Evolutionary conservation across 2,329 filamentous ascomycete species (phyloP), one percentile per base, ranked within the genome.

Genomic region (Cytospora paraplurivora): DNA sequence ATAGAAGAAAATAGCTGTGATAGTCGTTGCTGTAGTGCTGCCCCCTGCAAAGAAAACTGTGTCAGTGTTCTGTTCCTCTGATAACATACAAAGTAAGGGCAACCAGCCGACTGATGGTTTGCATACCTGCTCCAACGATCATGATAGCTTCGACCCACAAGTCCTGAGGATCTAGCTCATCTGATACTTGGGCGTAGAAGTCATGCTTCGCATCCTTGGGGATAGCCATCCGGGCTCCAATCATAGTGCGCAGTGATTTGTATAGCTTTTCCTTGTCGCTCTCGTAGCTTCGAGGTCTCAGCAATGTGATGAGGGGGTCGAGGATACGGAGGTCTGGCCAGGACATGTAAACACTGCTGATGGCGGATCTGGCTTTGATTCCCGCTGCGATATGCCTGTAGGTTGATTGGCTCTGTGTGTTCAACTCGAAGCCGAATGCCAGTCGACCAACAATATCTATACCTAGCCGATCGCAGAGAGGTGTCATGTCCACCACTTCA

Each of bases 371-470:
- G 19, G 51, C 27, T 47, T 27, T 47, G 4, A 62, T 55, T n/a
- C 50, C 59, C 17, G 33, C 52, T 7, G 41, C 12, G 3, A 62
- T 15, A 4, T 32, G 51, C 11, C 59, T 7, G 21, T 69, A 53
- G 2, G 53, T 59, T 8, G 52, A 32, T 2, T 65, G 60, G 1
- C 63, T 68, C 44, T 70, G 67, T 19, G 63, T 44, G 4, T 69
- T 63, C 1, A 70, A 59, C 8, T 58, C 27, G 49, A 60, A 69
- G 15, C 67, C 68, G 38, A 70, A 70, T 1, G 63, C 66, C 3
- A 69, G 61, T 8, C 55, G 66, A 7, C 62, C 66, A 0, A 67
- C 62, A 10, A 68, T 59, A 35, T 69, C 68, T 1, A 44, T 10
- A 7, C 66, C 66, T 0, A 69, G 60, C 1, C 56, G 56, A 37